phyloP scores from a whole-genome alignment of 305 asterid genomes.

The Caryopteris hybrid region DNA sequence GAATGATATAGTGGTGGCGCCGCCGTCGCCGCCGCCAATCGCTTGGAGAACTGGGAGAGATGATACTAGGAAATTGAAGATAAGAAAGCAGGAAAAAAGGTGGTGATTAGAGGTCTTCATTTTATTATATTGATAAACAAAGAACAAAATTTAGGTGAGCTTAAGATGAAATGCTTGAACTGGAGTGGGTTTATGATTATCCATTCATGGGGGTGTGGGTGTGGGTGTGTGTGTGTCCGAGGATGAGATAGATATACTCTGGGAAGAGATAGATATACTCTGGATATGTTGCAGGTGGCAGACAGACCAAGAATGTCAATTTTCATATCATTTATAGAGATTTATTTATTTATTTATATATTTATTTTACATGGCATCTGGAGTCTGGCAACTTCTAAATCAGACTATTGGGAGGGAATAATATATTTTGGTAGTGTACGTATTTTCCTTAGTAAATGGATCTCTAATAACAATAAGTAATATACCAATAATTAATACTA shows the following conservation, averaged over 20 bases:
- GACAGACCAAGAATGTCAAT: neutral
- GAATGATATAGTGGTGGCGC: conserved; percentile 48
- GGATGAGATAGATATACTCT: no score
- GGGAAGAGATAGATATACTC: no score
- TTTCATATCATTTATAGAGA: neutral
- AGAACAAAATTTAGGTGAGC: neutral
- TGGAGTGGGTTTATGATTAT: neutral
- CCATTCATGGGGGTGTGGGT: no score
- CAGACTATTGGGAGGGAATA: no score
- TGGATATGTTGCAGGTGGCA: conserved; percentile 13
- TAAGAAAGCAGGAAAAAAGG: neutral
- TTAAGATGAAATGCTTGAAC: neutral
- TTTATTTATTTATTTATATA: no score
- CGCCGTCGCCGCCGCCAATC: conserved; percentile 25
- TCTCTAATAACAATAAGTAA: no score
- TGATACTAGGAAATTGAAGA: conserved; percentile 20
- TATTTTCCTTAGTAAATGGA: no score
- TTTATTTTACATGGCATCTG: no score
- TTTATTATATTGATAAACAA: neutral
- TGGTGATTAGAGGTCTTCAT: conserved; percentile 27
- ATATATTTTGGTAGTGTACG: no score
- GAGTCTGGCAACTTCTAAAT: no score
- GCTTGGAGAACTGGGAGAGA: neutral
- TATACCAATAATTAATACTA: no score
- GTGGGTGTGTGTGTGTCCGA: no score